Evolutionary conservation across 2,329 filamentous ascomycete species (phyloP).

Genomic region (Colletotrichum musicola): DNA sequence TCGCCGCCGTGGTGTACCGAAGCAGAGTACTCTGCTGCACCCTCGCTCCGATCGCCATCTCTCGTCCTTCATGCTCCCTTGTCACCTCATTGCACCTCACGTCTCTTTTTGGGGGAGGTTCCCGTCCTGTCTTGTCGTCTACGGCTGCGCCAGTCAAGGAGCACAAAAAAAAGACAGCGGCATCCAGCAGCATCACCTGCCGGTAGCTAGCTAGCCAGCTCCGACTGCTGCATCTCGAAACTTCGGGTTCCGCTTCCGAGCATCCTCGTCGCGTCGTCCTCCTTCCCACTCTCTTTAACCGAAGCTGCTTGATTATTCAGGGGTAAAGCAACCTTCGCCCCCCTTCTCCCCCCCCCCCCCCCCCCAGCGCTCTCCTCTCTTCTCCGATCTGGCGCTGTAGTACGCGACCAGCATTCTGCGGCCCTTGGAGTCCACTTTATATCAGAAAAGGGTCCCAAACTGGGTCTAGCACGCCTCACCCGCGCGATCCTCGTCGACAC

Average conservation of each 20-base stretch:
- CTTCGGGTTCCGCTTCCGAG: conserved; percentile 53
- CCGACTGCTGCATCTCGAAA: conserved; percentile 47
- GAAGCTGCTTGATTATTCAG: conserved; percentile 50
- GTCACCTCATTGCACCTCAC: conserved; percentile 37
- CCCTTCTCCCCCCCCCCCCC: conserved; percentile 19
- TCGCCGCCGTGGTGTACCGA: conserved; percentile 6
- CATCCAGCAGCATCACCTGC: conserved; percentile 24
- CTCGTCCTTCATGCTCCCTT: conserved; percentile 38
- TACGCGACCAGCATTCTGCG: conserved; percentile 30
- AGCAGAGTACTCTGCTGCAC: conserved; percentile 33
- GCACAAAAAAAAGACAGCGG: neutral
- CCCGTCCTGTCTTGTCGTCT: conserved; percentile 17
- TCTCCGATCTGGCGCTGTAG: conserved; percentile 40
- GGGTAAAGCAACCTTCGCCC: conserved; percentile 42
- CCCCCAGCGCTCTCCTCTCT: conserved; percentile 10
- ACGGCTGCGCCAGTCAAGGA: too few relatives aligned
- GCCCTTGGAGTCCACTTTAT: conserved; percentile 40
- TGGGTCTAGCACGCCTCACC: conserved; percentile 63
- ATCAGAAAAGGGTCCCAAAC: conserved; percentile 44
- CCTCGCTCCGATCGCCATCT: conserved; percentile 43
- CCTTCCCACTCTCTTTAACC: conserved; percentile 34
- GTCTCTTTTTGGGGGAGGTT: conserved; percentile 18
- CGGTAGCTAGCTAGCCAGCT: conserved; percentile 20
- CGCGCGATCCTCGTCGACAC: conserved; percentile 60
- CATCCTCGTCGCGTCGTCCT: conserved; percentile 34